Conservation (phyloP, 306 rosid species). For the Carpinus fangiana region DNA sequence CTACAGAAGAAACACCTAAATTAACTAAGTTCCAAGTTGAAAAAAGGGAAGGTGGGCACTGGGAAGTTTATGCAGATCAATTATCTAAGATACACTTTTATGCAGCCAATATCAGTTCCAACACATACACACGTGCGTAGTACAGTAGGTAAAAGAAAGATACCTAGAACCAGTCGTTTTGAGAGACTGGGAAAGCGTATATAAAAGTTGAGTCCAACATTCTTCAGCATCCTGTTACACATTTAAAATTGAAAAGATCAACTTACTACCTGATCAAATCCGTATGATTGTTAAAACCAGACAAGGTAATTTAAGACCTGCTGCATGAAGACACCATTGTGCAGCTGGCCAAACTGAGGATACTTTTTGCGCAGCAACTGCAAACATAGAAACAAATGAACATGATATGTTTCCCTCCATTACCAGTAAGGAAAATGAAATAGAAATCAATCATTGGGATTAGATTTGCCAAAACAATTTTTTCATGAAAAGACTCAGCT, state of each 20-base stretch:
- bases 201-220: conserved; percentile 98
- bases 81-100: conserved; percentile 3
- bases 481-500: background rate
- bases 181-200: conserved; percentile 94
- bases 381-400: conserved; percentile 32
- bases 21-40: conserved; percentile 15
- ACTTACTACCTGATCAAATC: conserved; percentile 15
- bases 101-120: conserved; percentile 6
- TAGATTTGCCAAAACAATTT: background rate
- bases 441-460: conserved; percentile 7
- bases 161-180: conserved; percentile 79
- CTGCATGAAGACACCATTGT: conserved; percentile 88
- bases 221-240: conserved; percentile 93
- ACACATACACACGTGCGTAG: background rate
- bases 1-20: conserved; percentile 3
- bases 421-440: conserved; percentile 12
- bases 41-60: conserved; percentile 11
- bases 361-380: conserved; percentile 91
- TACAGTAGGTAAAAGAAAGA: conserved; percentile 15
- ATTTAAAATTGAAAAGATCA: conserved; percentile 26
- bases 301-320: conserved; percentile 55
- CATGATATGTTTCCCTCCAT: conserved; percentile 7
- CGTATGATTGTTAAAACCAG: conserved; percentile 20
- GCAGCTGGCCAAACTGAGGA: conserved; percentile 98
- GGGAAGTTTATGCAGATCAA: background rate